Evolutionary conservation across 2,329 filamentous ascomycete genomes (phyloP), one percentile per base, ranked within the genome.

Genomic region (Colletotrichum sojae): DNA sequence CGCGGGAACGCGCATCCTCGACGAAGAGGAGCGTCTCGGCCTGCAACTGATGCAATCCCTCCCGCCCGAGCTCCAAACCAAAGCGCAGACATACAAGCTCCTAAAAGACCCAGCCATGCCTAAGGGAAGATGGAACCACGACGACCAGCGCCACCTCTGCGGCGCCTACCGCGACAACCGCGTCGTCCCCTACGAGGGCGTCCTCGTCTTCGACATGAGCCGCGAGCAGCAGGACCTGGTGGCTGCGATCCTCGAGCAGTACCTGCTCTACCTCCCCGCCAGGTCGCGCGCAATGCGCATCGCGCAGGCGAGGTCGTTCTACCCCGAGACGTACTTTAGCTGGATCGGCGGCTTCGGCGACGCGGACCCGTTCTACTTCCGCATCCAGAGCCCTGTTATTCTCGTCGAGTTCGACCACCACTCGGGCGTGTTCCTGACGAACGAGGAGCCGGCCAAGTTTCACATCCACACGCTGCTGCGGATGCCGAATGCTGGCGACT

Each of bases 361-460:
- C 59, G 79, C 87, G 0, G 92, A 94, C 76, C 83, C 92, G 0
- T 95, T 93, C 74, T 95, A 95, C 78, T 95, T 90, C 74, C 86
- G 93, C 0, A 86, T 95, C 4, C 92, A 95, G 78, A 94, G 89
- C 72, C 92, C 92, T 0, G 92, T 95, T 0, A 83, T 94, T 0
- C 82, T 95, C 2, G 83, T 91, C 59, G 93, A 95, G 83, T 93
- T 95, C 74, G 93, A 95, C 74, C 91, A 94, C 75, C 92, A 95
- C 77, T 92, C 89, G 0, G 92, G 92, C 0, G 92, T 95, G 0
- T 95, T 94, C 73, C 78, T 95, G 74, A 89, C 85, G 1, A 95
- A 95, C 75, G 83, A 84, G 57, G 88, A 92, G 78, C 92, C 92
- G 0, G 90, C 89, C 39, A 93, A 92, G 78, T 95, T 93, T 73